These are phyloP conservation scores for Cicer chorassanicum DNA, from an alignment of 306 rosid genomes.

Conservation along the genomic window DNA sequence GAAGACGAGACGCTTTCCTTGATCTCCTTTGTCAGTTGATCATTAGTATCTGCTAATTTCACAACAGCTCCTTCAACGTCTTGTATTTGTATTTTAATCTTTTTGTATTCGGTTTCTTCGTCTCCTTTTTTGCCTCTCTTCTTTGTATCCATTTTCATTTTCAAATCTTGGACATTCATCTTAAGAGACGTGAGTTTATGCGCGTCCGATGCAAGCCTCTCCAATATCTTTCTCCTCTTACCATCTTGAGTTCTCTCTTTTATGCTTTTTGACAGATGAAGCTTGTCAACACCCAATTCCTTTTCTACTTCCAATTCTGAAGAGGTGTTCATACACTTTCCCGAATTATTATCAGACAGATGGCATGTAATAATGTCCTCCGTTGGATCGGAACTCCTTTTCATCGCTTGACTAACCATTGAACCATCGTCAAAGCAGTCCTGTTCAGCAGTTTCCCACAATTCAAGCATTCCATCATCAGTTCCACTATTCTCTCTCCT, in stretches of 20 bases:
- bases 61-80: constrained; percentile 77
- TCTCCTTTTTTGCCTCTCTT: constrained; percentile 60
- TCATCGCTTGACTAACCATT: constrained; percentile 42
- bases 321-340: constrained; percentile 50
- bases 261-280: constrained; percentile 57
- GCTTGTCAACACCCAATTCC: constrained; percentile 79
- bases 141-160: constrained; percentile 62
- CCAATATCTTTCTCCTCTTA: constrained; percentile 69
- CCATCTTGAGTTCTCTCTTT: constrained; percentile 58
- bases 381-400: constrained; percentile 47
- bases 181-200: constrained; percentile 67
- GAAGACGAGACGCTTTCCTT: constrained; percentile 59
- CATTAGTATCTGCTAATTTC: constrained; percentile 65
- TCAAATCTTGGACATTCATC: constrained; percentile 64
- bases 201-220: constrained; percentile 76
- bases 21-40: constrained; percentile 61
- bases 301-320: constrained; percentile 70
- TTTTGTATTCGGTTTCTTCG: constrained; percentile 58
- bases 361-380: constrained; percentile 50
- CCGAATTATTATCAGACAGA: constrained; percentile 48
- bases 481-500: constrained; percentile 60
- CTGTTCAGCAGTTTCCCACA: constrained; percentile 87
- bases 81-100: constrained; percentile 67
- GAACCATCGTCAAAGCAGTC: constrained; percentile 48
- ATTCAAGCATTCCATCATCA: constrained; percentile 86